Percentiles rank a stretch among this genome's conserved stretches.
These are phyloP conservation scores for Papiliotrema fonsecae DNA, from an alignment of 1,284 basidiomycete species.

Conservation along the genomic window DNA sequence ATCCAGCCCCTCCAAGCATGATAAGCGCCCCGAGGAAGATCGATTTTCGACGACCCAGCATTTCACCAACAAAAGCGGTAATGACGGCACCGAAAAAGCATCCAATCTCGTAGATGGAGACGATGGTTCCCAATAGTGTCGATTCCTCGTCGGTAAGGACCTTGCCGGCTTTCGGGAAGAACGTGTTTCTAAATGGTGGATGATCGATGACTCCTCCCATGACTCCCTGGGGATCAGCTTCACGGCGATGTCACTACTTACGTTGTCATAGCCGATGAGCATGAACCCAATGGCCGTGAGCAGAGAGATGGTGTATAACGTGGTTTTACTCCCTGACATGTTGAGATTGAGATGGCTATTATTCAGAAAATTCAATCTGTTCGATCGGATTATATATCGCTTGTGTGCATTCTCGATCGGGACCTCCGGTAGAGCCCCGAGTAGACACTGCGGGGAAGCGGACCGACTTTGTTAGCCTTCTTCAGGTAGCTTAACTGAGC, in stretches of 20 bases:
- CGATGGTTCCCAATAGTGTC: conserved; percentile 30
- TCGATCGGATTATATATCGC: background rate
- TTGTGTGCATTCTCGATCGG: too few species aligned
- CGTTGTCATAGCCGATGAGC: conserved; percentile 36
- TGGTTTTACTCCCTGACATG: conserved; percentile 1
- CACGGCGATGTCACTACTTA: conserved; percentile 1
- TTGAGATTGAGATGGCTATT: background rate
- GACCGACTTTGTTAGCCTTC: background rate
- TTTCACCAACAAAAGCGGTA: conserved; percentile 33
- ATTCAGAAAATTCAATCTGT: background rate
- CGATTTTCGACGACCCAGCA: conserved; percentile 27
- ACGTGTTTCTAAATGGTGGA: conserved; percentile 23
- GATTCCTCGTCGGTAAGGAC: too few species aligned
- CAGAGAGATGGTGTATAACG: conserved; percentile 14
- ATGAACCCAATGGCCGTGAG: conserved; percentile 37
- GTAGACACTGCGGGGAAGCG: background rate
- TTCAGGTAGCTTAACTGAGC: background rate
- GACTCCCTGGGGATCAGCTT: conserved; percentile 7
- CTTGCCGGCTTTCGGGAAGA: conserved; percentile 18
- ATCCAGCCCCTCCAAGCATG: conserved; percentile 33
- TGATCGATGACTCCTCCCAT: conserved; percentile 30
- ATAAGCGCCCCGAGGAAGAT: conserved; percentile 32
- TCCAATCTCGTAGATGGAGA: conserved; percentile 42
- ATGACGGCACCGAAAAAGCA: conserved; percentile 31
- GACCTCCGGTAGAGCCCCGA: conserved; percentile 1